These are phyloP conservation scores for Berkeleyomyces basicola DNA, from an alignment of 2,329 filamentous ascomycete species.

Conservation along the genomic window DNA sequence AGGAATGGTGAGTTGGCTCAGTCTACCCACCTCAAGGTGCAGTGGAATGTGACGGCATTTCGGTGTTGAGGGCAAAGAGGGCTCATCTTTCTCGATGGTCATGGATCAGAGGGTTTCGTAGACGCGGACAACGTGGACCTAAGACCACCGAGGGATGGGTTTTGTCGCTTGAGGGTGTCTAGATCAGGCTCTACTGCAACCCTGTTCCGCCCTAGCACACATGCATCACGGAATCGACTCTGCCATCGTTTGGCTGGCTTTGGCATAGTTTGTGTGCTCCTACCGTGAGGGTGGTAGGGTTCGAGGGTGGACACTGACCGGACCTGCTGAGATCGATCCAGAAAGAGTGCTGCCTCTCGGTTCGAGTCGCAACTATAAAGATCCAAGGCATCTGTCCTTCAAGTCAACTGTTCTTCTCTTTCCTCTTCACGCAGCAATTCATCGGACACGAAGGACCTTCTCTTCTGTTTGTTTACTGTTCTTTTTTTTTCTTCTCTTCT, in stretches of 20 bases:
- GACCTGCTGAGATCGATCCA: neutral
- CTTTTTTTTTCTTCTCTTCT: neutral
- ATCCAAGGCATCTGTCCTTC: neutral
- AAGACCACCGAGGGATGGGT: neutral
- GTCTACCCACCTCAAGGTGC: too few relatives aligned
- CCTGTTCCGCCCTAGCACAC: neutral
- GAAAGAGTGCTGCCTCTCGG: neutral
- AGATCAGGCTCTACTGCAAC: neutral
- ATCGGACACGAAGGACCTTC: conserved; percentile 8
- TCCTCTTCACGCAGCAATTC: conserved; percentile 10
- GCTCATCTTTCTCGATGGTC: neutral
- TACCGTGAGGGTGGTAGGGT: neutral
- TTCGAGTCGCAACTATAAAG: neutral
- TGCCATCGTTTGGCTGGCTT: neutral
- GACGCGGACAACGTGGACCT: neutral
- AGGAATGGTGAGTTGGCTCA: too few relatives aligned
- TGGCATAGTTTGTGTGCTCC: neutral
- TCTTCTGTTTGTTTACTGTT: conserved; percentile 6
- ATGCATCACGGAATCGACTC: neutral
- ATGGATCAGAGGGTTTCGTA: neutral
- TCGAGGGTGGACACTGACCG: neutral
- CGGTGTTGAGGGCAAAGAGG: neutral
- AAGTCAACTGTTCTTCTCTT: neutral
- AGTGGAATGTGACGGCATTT: neutral
- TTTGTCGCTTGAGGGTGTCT: neutral